phyloP scores from a whole-genome alignment of 2,329 filamentous ascomycete genomes.

The Aspergillus tanneri region DNA sequence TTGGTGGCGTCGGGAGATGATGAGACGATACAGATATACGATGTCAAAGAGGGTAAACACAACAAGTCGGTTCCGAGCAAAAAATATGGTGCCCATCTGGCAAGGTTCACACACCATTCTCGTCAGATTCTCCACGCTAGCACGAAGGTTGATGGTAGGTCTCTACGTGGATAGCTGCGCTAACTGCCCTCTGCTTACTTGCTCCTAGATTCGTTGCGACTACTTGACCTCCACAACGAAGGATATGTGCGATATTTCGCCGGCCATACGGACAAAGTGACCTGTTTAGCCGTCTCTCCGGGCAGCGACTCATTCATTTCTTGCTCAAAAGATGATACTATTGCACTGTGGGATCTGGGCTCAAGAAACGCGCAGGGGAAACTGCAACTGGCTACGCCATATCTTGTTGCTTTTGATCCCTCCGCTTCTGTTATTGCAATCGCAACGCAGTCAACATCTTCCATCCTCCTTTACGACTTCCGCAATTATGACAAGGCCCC shows the following conservation, averaged over 20 bases:
- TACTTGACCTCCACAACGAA: conserved; percentile 88
- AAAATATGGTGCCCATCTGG: conserved; percentile 93
- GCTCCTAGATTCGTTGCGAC: conserved; percentile 67
- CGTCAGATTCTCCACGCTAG: conserved; percentile 93
- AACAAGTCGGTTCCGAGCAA: conserved; percentile 89
- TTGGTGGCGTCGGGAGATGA: conserved; percentile 90
- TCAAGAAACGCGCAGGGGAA: conserved; percentile 78
- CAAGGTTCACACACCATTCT: conserved; percentile 88
- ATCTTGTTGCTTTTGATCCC: conserved; percentile 85
- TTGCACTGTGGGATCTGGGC: conserved; percentile 84
- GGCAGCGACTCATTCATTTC: conserved; percentile 89
- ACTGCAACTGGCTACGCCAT: conserved; percentile 75
- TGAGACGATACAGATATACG: conserved; percentile 93
- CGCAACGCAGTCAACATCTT: conserved; percentile 75
- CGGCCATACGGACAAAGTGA: conserved; percentile 83
- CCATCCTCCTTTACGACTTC: conserved; percentile 85
- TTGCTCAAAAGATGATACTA: conserved; percentile 84
- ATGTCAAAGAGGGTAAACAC: conserved; percentile 83
- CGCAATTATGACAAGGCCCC: conserved; percentile 92
- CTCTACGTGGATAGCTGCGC: neutral
- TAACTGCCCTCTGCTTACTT: conserved; percentile 2
- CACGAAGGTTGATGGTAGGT: conserved; percentile 82
- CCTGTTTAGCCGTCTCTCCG: conserved; percentile 78
- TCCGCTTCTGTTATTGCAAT: conserved; percentile 90
- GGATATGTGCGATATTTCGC: conserved; percentile 95